phyloP scores from a whole-genome alignment of 78 protist genomes.

The Guillardia theta region DNA sequence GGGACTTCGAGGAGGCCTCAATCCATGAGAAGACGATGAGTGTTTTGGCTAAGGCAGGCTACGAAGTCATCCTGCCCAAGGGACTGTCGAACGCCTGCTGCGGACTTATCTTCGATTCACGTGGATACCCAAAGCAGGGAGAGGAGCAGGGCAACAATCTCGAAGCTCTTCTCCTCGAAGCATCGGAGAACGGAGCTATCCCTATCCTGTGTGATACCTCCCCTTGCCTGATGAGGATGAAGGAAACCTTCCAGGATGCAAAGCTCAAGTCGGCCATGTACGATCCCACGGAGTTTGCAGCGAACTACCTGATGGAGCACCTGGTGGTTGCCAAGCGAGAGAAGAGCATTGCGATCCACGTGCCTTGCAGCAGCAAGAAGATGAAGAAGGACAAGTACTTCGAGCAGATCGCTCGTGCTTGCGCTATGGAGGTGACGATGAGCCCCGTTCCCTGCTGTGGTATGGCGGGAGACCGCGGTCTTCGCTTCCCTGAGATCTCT shows the following conservation, averaged over 20 bases:
- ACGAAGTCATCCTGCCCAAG: conserved; percentile 29
- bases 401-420: conserved; percentile 8
- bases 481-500: conserved; percentile 57
- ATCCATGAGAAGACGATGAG: not conserved
- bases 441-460: conserved; percentile 59
- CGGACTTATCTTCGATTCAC: conserved; percentile 52
- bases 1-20: not conserved
- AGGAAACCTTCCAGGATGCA: not conserved
- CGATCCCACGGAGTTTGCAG: conserved; percentile 55
- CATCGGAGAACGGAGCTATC: conserved; percentile 17
- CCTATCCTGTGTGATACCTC: conserved; percentile 54
- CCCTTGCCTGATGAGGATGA: conserved; percentile 41
- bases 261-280: not conserved
- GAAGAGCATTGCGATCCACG: conserved; percentile 44
- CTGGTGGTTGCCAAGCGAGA: not conserved
- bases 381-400: not conserved
- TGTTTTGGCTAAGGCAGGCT: conserved; percentile 35
- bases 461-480: conserved; percentile 62
- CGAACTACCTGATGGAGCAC: not conserved
- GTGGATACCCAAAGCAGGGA: not conserved
- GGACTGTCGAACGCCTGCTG: conserved; percentile 15
- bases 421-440: conserved; percentile 24
- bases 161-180: not conserved
- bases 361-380: conserved; percentile 54
- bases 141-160: not conserved